Conservation (phyloP, 140 eudicot genomes). For the Bidens hawaiensis region DNA sequence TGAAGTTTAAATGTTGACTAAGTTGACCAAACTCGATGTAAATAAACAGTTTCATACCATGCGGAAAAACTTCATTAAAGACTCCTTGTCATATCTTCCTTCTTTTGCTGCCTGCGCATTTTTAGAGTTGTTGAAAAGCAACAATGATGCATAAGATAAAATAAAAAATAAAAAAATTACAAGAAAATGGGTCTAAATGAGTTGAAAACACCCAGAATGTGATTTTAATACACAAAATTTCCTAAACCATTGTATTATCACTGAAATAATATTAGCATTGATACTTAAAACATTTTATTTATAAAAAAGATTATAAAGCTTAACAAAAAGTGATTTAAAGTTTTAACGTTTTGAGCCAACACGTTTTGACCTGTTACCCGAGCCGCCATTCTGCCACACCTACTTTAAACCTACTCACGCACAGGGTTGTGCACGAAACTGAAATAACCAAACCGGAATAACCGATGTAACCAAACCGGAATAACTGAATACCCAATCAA, state of each 20-base stretch:
- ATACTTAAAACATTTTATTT: too few species aligned
- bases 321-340: not conserved
- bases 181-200: not conserved
- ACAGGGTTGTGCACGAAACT: too few species aligned
- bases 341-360: not conserved
- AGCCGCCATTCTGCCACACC: too few species aligned
- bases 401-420: too few species aligned
- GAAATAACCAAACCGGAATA: too few species aligned
- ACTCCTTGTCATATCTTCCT: conserved; percentile 96
- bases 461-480: too few species aligned
- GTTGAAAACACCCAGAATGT: not conserved
- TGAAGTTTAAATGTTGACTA: conserved; percentile 11
- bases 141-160: not conserved
- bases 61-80: conserved; percentile 80
- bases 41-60: conserved; percentile 43
- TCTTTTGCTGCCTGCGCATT: conserved; percentile 85
- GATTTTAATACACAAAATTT: not conserved
- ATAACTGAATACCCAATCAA: too few species aligned
- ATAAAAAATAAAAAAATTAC: too few species aligned
- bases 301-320: not conserved
- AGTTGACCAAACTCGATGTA: not conserved
- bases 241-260: not conserved
- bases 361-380: too few species aligned
- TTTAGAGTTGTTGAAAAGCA: not conserved
- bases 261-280: not conserved